Conservation (phyloP, 306 rosid species). For the Astragalus glycyphyllos region DNA sequence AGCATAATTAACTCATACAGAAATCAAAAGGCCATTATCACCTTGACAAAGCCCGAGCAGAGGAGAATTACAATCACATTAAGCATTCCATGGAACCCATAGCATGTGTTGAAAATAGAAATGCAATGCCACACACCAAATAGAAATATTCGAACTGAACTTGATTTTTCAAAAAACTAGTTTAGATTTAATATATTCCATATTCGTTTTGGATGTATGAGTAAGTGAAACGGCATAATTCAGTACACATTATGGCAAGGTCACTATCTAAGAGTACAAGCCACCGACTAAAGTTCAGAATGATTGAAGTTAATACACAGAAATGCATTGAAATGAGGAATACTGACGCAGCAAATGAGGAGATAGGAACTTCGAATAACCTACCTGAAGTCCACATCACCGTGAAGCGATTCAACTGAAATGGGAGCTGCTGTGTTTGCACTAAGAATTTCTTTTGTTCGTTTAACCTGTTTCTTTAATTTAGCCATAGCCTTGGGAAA, state of each 20-base stretch:
- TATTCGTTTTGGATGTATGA: background rate
- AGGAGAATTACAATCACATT: background rate
- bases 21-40: background rate
- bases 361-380: conserved; percentile 31
- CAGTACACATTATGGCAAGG: background rate
- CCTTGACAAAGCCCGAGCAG: background rate
- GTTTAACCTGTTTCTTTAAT: conserved; percentile 95
- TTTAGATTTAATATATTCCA: background rate
- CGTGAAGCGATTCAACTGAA: conserved; percentile 91
- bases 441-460: conserved; percentile 96
- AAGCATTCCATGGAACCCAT: background rate
- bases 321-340: conserved; percentile 24
- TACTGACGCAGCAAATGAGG: background rate
- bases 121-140: conserved; percentile 15
- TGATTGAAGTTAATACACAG: conserved; percentile 3
- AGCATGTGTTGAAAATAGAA: background rate
- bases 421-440: conserved; percentile 95
- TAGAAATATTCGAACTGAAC: background rate
- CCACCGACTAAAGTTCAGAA: conserved; percentile 12
- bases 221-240: background rate
- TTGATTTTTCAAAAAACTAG: conserved; percentile 9
- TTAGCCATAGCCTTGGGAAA: conserved; percentile 97
- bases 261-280: conserved; percentile 14
- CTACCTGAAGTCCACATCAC: conserved; percentile 89
- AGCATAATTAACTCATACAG: background rate